These are phyloP conservation scores for Alternaria tenuissima DNA, from an alignment of 2,329 filamentous ascomycete species.

Conservation along the genomic window DNA sequence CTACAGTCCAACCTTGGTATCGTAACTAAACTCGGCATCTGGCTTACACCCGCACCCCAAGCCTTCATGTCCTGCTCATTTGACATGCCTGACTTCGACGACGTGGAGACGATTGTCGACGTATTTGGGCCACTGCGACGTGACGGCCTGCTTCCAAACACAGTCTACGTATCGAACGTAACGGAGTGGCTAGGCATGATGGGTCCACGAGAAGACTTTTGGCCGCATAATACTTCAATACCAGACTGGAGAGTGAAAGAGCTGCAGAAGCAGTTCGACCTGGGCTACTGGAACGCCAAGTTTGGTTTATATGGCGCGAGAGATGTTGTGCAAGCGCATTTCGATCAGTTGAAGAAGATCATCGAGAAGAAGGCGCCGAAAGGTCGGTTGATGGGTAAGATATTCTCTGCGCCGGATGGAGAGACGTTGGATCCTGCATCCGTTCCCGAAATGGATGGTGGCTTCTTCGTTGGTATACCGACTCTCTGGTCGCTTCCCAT, in stretches of 20 bases:
- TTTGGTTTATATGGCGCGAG: constrained; percentile 57
- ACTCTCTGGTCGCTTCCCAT: constrained; percentile 44
- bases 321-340: constrained; percentile 56
- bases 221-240: constrained; percentile 55
- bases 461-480: constrained; percentile 45
- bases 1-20: constrained; percentile 63
- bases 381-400: constrained; percentile 49
- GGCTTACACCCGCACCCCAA: constrained; percentile 49
- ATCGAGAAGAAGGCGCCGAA: constrained; percentile 48
- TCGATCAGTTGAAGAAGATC: constrained; percentile 52
- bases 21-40: constrained; percentile 53
- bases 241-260: constrained; percentile 57
- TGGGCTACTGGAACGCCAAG: constrained; percentile 57
- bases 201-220: constrained; percentile 55
- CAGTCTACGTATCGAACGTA: constrained; percentile 57
- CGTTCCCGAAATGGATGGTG: constrained; percentile 41
- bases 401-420: constrained; percentile 52
- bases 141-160: constrained; percentile 54
- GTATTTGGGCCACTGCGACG: constrained; percentile 56
- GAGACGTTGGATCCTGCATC: constrained; percentile 51
- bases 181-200: constrained; percentile 58
- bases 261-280: constrained; percentile 53
- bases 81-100: constrained; percentile 57
- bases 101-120: constrained; percentile 57
- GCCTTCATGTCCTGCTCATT: constrained; percentile 59